Percentiles rank a stretch among this genome's conserved stretches.
Evolutionary conservation across 2,329 filamentous ascomycete genomes (phyloP).

Genomic region (Blumeria hordei): DNA sequence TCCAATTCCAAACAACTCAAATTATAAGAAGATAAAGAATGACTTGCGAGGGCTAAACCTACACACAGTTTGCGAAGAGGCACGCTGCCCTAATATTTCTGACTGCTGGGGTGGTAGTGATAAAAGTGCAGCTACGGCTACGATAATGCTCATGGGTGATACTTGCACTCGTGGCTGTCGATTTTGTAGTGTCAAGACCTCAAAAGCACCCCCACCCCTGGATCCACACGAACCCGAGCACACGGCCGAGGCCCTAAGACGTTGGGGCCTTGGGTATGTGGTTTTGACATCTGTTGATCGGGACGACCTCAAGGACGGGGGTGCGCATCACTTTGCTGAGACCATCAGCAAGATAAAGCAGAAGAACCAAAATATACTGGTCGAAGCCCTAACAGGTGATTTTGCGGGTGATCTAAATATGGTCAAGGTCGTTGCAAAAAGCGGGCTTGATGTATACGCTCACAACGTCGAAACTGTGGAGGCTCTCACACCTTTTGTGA

Average conservation of each 20-base stretch:
- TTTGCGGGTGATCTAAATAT: constrained; percentile 68
- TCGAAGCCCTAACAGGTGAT: constrained; percentile 72
- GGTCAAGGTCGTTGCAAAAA: constrained; percentile 62
- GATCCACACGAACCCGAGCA: constrained; percentile 95
- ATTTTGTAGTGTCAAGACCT: constrained; percentile 94
- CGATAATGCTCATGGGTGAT: constrained; percentile 98
- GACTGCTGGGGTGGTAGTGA: constrained; percentile 90
- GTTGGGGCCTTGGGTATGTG: constrained; percentile 92
- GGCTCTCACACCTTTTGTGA: constrained; percentile 65
- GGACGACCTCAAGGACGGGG: constrained; percentile 75
- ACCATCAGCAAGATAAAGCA: constrained; percentile 86
- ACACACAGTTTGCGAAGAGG: constrained; percentile 95
- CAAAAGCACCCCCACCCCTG: constrained; percentile 46
- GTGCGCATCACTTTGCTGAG: constrained; percentile 73
- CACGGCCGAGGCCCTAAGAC: constrained; percentile 71
- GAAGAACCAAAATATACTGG: constrained; percentile 51
- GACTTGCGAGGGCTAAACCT: constrained; percentile 74
- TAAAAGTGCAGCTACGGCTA: constrained; percentile 80
- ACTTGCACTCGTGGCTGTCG: constrained; percentile 90
- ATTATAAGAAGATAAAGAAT: constrained; percentile 86
- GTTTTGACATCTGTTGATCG: constrained; percentile 85
- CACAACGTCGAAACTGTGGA: constrained; percentile 96
- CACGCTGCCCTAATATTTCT: constrained; percentile 86
- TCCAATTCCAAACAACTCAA: constrained; percentile 59
- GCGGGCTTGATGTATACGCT: constrained; percentile 84